Evolutionary conservation across 1,284 basidiomycete species (phyloP), one percentile per base, ranked within the genome.

Genomic region (Trichosporon asahii): DNA sequence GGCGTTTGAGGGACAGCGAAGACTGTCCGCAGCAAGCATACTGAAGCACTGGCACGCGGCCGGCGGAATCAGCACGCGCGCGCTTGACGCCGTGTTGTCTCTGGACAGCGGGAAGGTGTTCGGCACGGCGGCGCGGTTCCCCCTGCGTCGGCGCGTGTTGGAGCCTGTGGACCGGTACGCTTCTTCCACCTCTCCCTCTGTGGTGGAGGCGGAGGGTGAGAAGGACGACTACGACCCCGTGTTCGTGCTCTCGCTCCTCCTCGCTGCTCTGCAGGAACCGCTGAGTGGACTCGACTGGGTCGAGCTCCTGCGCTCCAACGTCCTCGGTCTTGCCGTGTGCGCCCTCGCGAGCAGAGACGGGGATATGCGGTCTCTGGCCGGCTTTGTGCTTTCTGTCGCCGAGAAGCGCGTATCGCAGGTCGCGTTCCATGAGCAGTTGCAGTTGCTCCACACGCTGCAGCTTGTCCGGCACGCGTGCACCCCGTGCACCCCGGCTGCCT

Each of bases 291-390:
- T 91, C 70, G 88, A 87, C 35, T 97, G 94, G 94, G 90, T 97
- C 12, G 89, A 93, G 75, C 80, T 98, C 7, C 89, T 95, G 78
- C 85, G 93, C 70, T 92, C 90, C 21, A 95, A 96, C 75, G 86
- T 90, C 3, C 86, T 92, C 12, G 89, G 92, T 44, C 76, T 98
- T 40, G 86, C 91, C 1, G 86, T 97, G 23, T 88, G 90, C 44
- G 87, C 88, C 0, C 80, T 97, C 65, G 91, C 93, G 0, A 89
- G 91, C 1, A 88, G 88, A 69, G 88, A 91, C 75, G 80, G 76
- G 0, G 82, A 84, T 15, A 84, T 92, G 44, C 88, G 93, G 12
- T 85, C 86, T 29, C 76, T 90, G 4, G 81, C 83, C 8, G 76
- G 76, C 21, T 79, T 74, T 37, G 70, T 83, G 23, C 75, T 86